phyloP scores from a whole-genome alignment of 2,329 filamentous ascomycete species.

The Fusarium brachygibbosum region DNA sequence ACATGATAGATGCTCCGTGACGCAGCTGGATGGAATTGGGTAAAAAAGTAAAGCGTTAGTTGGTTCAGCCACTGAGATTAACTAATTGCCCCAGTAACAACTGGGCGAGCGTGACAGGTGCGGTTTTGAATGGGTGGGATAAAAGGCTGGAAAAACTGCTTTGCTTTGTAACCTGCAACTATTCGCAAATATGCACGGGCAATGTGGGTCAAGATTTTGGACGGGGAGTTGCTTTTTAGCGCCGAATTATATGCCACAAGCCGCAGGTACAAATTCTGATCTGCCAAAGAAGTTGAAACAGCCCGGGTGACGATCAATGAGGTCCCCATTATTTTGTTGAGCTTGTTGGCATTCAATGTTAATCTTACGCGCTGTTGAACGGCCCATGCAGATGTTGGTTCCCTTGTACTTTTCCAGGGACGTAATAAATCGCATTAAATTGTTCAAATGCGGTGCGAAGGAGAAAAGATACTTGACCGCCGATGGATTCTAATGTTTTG shows the following conservation, averaged over 20 bases:
- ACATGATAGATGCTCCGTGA: constrained; percentile 40
- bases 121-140: neutral
- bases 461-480: too few relatives aligned
- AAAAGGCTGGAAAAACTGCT: constrained; percentile 12
- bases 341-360: neutral
- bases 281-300: constrained; percentile 4
- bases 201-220: constrained; percentile 29
- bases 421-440: neutral
- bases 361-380: neutral
- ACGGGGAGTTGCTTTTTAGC: constrained; percentile 40
- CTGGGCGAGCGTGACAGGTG: neutral
- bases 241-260: constrained; percentile 24
- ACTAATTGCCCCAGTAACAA: neutral
- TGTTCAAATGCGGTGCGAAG: too few relatives aligned
- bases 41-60: neutral
- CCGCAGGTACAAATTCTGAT: constrained; percentile 27
- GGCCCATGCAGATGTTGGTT: neutral
- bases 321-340: neutral
- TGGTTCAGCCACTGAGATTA: neutral
- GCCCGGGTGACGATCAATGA: constrained; percentile 7
- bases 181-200: constrained; percentile 26
- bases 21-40: neutral
- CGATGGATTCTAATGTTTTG: too few relatives aligned
- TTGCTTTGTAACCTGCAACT: constrained; percentile 13
- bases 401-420: neutral